Evolutionary conservation across 1,139 yeast species (phyloP).

Genomic region (Blastobotrys buckinghamii): DNA sequence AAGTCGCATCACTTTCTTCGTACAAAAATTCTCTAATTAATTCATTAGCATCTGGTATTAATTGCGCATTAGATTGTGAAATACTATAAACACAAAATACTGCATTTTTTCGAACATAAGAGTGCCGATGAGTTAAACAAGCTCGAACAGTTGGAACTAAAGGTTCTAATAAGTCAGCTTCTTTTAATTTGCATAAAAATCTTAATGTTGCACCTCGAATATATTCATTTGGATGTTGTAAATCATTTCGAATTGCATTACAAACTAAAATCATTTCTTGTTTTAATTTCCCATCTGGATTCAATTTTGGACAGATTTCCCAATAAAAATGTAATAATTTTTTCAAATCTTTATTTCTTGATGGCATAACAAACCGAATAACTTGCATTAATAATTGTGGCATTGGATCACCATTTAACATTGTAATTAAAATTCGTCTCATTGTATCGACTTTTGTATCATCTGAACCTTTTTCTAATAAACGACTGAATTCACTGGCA

Average conservation of each 20-base stretch:
- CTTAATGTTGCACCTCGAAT: conserved; percentile 93
- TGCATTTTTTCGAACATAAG: conserved; percentile 96
- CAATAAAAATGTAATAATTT: conserved; percentile 91
- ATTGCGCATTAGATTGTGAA: conserved; percentile 63
- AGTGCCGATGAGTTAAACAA: conserved; percentile 93
- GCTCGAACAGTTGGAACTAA: conserved; percentile 88
- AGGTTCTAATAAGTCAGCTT: conserved; percentile 91
- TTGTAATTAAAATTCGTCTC: conserved; percentile 79
- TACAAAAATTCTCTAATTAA: conserved; percentile 65
- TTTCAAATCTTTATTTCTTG: conserved; percentile 83
- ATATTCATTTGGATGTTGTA: conserved; percentile 97
- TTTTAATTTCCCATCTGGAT: conserved; percentile 81
- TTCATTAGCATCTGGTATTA: conserved; percentile 93
- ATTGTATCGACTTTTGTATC: conserved; percentile 83
- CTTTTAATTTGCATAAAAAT: conserved; percentile 83
- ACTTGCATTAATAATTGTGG: conserved; percentile 97
- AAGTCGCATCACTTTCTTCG: conserved; percentile 86
- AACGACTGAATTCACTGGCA: conserved; percentile 66
- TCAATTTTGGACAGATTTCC: conserved; percentile 96
- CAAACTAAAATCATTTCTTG: conserved; percentile 99
- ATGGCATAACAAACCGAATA: conserved; percentile 95
- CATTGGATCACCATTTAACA: conserved; percentile 90
- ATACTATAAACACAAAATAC: conserved; percentile 85
- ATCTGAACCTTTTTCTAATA: conserved; percentile 86
- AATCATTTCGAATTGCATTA: conserved; percentile 94